Conservation (phyloP, 306 rosid genomes). For the Citrullus colocynthis region DNA sequence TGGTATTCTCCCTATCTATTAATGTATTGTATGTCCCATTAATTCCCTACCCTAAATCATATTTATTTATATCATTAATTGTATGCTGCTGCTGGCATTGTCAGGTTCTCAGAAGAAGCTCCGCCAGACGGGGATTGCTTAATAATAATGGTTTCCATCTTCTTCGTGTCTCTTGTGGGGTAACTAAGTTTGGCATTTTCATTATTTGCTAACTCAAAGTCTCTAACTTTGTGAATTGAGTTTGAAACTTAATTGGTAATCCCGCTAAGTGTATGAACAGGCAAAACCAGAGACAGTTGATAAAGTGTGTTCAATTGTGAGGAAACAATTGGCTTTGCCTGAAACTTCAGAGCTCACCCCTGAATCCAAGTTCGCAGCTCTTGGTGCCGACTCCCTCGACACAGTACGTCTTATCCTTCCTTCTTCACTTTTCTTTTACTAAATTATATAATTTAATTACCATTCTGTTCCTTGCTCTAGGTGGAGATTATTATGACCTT, state of each 20-base stretch:
- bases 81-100: background rate
- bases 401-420: slow-evolving; percentile 8
- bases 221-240: no score
- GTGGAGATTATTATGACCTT: background rate
- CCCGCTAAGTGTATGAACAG: background rate
- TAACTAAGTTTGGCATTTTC: slow-evolving; percentile 4
- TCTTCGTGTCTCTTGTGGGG: slow-evolving; percentile 33
- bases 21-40: no score
- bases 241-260: no score
- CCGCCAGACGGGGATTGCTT: background rate
- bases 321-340: slow-evolving; percentile 34
- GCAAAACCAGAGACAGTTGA: slow-evolving; percentile 30
- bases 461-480: background rate
- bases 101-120: slow-evolving; percentile 18
- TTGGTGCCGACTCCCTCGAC: slow-evolving; percentile 40
- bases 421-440: no score
- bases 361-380: slow-evolving; percentile 24
- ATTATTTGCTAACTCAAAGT: no score
- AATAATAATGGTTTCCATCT: slow-evolving; percentile 19
- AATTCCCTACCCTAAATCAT: background rate
- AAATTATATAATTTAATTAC: no score
- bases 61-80: no score
- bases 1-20: slow-evolving; percentile 12
- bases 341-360: slow-evolving; percentile 24
- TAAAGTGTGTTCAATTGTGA: slow-evolving; percentile 31